Evolutionary conservation across 345 rosid genomes (phyloP).

Genomic region (Cochlearia excelsa): DNA sequence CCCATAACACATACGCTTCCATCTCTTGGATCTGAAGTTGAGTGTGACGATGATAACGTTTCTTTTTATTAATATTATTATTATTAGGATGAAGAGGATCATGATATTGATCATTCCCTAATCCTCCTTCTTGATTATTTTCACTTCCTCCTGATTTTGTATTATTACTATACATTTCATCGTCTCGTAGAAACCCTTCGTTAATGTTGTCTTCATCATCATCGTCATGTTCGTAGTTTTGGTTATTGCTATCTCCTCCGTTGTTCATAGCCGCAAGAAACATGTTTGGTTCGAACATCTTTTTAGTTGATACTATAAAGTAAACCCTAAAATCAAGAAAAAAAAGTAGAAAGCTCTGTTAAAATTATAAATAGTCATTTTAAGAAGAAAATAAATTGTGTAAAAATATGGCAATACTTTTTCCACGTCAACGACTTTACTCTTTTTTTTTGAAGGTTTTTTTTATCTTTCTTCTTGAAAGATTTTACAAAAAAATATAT

Average conservation of each 20-base stretch:
- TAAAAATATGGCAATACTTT: slow-evolving; percentile 22
- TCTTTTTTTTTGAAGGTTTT: slow-evolving; percentile 2
- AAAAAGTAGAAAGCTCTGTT: neutral
- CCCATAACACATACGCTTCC: slow-evolving; percentile 95
- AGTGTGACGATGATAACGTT: slow-evolving; percentile 94
- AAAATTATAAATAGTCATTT: neutral
- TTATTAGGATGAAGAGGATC: slow-evolving; percentile 61
- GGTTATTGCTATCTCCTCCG: slow-evolving; percentile 28
- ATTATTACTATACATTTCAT: slow-evolving; percentile 50
- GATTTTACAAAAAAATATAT: slow-evolving; percentile 15
- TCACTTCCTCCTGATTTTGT: slow-evolving; percentile 81
- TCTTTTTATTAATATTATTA: slow-evolving; percentile 43
- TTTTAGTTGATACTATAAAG: slow-evolving; percentile 6
- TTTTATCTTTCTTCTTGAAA: slow-evolving; percentile 22
- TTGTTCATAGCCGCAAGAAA: slow-evolving; percentile 37
- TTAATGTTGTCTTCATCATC: too few relatives aligned
- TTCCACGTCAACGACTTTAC: slow-evolving; percentile 29
- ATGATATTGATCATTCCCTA: slow-evolving; percentile 60
- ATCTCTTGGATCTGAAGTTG: slow-evolving; percentile 98
- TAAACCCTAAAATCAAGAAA: slow-evolving; percentile 9
- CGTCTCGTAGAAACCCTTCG: slow-evolving; percentile 29
- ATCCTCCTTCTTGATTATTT: slow-evolving; percentile 70
- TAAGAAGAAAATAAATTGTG: neutral
- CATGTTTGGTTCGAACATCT: slow-evolving; percentile 38
- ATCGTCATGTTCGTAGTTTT: slow-evolving; percentile 6